These are phyloP conservation scores for Epichloe brachyelytri DNA, from an alignment of 2,329 filamentous ascomycete genomes.

Conservation along the genomic window DNA sequence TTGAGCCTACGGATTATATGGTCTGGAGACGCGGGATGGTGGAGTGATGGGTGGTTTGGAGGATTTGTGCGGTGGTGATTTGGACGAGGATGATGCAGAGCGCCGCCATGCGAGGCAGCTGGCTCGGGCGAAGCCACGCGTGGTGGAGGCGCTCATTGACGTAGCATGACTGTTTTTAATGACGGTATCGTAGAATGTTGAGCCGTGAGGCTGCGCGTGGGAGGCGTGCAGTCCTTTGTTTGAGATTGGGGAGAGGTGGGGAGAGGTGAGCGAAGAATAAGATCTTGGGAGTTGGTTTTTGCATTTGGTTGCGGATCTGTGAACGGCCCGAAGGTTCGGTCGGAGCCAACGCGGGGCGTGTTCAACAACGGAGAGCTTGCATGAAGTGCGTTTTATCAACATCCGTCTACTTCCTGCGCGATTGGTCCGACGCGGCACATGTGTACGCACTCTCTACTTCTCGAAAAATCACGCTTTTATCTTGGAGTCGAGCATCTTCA, in stretches of 20 bases:
- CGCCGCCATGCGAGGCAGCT: slow-evolving; percentile 16
- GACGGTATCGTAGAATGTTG: neutral
- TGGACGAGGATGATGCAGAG: slow-evolving; percentile 16
- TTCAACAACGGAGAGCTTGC: neutral
- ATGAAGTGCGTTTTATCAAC: neutral
- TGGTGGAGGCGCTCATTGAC: slow-evolving; percentile 17
- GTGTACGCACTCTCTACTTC: neutral
- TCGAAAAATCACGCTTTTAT: no score
- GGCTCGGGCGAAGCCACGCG: slow-evolving; percentile 14
- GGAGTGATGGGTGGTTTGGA: slow-evolving; percentile 9
- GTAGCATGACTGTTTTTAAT: slow-evolving; percentile 3
- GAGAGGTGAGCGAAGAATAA: no score
- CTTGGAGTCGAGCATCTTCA: neutral
- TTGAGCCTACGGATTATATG: slow-evolving; percentile 19
- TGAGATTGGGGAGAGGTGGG: no score
- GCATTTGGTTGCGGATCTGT: neutral
- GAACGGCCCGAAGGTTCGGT: neutral
- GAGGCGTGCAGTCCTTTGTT: no score
- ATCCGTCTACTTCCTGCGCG: neutral
- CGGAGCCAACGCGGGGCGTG: neutral
- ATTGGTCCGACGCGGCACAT: neutral
- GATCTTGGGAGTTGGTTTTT: no score
- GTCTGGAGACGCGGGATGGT: slow-evolving; percentile 13
- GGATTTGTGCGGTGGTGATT: slow-evolving; percentile 8
- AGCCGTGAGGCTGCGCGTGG: no score